phyloP scores from a whole-genome alignment of 2,329 filamentous ascomycete species.

The Claviceps paspali region DNA sequence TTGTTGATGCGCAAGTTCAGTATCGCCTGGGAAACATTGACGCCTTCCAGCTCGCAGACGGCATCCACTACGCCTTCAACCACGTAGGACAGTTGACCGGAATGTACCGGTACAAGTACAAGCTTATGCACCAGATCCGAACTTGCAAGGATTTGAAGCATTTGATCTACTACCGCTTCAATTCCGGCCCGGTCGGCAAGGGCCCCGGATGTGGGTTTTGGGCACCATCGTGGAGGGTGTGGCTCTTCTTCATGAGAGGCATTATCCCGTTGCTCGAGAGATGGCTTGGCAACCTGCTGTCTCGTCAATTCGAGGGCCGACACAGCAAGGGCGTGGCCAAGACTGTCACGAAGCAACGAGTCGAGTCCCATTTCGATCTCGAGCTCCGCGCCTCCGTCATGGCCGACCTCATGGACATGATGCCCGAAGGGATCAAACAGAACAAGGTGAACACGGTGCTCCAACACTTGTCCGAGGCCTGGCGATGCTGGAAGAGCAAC shows the following conservation, averaged over 20 bases:
- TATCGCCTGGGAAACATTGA: conserved; percentile 96
- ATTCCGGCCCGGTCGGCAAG: conserved; percentile 90
- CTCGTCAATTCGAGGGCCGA: conserved; percentile 92
- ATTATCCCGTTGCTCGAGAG: conserved; percentile 93
- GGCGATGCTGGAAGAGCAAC: conserved; percentile 99
- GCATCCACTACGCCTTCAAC: conserved; percentile 98
- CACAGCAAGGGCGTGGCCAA: conserved; percentile 99
- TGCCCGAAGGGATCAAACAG: conserved; percentile 98
- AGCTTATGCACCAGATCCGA: conserved; percentile 98
- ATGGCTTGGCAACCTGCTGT: conserved; percentile 93
- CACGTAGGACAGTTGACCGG: conserved; percentile 95
- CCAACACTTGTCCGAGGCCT: conserved; percentile 93
- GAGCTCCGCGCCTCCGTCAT: conserved; percentile 96
- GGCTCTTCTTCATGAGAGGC: conserved; percentile 98
- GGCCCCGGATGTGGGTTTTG: conserved; percentile 97
- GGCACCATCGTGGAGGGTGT: conserved; percentile 96
- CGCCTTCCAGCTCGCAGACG: conserved; percentile 94
- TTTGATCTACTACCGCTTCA: conserved; percentile 97
- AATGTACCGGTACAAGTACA: conserved; percentile 99
- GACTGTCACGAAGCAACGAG: conserved; percentile 96
- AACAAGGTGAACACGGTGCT: conserved; percentile 98
- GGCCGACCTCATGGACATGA: conserved; percentile 99
- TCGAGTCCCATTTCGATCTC: conserved; percentile 95
- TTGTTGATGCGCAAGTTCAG: conserved; percentile 96
- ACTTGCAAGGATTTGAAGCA: conserved; percentile 99